Evolutionary conservation across 768 basidiomycete genomes (phyloP).

Genomic region (Neoboletus magnificus): DNA sequence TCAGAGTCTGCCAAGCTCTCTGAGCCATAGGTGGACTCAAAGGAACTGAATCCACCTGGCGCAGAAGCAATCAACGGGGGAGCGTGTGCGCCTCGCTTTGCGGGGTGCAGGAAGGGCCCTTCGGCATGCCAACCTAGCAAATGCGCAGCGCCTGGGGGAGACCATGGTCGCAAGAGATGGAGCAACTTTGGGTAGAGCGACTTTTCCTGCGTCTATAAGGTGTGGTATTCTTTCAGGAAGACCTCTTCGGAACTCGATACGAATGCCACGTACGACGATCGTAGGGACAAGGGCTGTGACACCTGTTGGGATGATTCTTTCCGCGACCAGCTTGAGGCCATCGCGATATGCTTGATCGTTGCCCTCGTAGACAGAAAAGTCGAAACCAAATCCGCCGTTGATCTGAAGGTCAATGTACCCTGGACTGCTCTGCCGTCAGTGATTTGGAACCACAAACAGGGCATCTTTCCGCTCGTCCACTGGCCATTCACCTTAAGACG

Average conservation of each 20-base stretch:
- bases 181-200: slow-evolving; percentile 71
- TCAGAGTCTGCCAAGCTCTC: slow-evolving; percentile 60
- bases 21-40: slow-evolving; percentile 72
- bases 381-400: slow-evolving; percentile 86
- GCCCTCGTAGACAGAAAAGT: slow-evolving; percentile 79
- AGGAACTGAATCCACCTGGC: slow-evolving; percentile 57
- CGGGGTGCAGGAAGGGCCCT: slow-evolving; percentile 80
- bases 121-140: slow-evolving; percentile 89
- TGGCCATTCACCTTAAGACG: slow-evolving; percentile 57
- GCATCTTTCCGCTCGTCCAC: not conserved
- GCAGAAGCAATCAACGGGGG: slow-evolving; percentile 62
- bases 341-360: slow-evolving; percentile 63
- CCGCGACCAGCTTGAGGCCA: slow-evolving; percentile 68
- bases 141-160: slow-evolving; percentile 60
- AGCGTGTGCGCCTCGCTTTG: slow-evolving; percentile 84
- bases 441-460: not conserved
- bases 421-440: slow-evolving; percentile 47
- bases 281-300: slow-evolving; percentile 76
- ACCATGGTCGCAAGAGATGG: slow-evolving; percentile 63
- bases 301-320: slow-evolving; percentile 80
- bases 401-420: slow-evolving; percentile 87
- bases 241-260: not conserved
- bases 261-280: slow-evolving; percentile 54
- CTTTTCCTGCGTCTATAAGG: slow-evolving; percentile 68
- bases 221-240: not conserved